phyloP scores from a whole-genome alignment of 306 rosid genomes.

The Begonia masoniana region DNA sequence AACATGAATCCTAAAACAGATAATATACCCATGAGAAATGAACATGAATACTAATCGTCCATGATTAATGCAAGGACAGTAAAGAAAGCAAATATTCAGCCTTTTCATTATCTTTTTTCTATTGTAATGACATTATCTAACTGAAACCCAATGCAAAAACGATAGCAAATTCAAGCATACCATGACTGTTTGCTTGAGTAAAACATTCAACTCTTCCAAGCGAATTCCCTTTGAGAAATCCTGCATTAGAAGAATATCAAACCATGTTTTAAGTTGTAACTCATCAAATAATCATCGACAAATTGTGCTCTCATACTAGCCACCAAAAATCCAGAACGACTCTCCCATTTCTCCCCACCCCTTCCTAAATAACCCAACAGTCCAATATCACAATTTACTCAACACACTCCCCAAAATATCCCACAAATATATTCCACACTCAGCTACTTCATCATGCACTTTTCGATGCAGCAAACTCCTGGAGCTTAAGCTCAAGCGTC shows the following conservation, averaged over 20 bases:
- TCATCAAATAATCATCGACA: slow-evolving; percentile 6
- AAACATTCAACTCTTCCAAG: slow-evolving; percentile 86
- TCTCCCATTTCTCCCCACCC: no score
- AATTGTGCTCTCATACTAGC: neutral
- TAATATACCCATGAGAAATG: neutral
- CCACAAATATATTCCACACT: no score
- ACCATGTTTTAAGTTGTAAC: slow-evolving; percentile 5
- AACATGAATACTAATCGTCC: neutral
- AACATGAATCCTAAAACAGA: neutral
- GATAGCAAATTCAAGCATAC: slow-evolving; percentile 15
- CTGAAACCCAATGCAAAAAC: neutral
- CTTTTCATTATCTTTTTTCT: neutral
- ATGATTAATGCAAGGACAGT: neutral
- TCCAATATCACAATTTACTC: no score
- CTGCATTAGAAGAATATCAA: slow-evolving; percentile 39
- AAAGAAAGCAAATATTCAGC: neutral
- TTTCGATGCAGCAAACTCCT: no score
- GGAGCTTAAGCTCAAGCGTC: no score
- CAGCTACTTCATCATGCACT: no score
- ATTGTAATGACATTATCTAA: neutral
- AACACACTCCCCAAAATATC: no score
- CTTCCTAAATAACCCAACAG: no score
- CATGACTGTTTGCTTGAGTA: slow-evolving; percentile 88
- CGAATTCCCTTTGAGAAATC: slow-evolving; percentile 87
- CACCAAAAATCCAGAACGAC: no score